Conservation (phyloP, 306 rosid species). For the Luffa aegyptiaca region DNA sequence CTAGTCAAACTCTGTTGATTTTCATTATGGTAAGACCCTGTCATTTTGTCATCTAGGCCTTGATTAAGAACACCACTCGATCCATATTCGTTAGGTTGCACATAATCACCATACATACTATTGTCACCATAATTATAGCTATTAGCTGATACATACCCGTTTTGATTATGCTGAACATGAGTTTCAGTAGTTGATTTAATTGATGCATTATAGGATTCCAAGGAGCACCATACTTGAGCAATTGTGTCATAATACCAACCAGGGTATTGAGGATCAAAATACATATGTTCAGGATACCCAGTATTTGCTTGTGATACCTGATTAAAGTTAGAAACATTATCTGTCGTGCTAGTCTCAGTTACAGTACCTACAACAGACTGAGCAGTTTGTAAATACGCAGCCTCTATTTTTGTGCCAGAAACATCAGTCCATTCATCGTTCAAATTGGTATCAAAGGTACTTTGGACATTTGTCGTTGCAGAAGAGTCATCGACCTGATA, state of each 20-base stretch:
- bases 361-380: constrained; percentile 37
- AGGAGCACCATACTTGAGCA: constrained; percentile 55
- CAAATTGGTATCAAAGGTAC: constrained; percentile 21
- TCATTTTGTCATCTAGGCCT: constrained; percentile 41
- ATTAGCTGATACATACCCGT: constrained; percentile 30
- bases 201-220: constrained; percentile 49
- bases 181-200: constrained; percentile 29
- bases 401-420: constrained; percentile 31
- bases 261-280: constrained; percentile 70
- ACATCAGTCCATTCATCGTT: constrained; percentile 27
- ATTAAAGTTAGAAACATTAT: constrained; percentile 30
- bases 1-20: constrained; percentile 35
- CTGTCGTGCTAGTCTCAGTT: constrained; percentile 42
- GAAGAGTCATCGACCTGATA: constrained; percentile 44
- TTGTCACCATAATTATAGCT: constrained; percentile 15
- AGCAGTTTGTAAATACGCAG: constrained; percentile 39
- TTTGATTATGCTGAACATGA: constrained; percentile 32
- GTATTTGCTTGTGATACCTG: constrained; percentile 47
- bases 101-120: constrained; percentile 26
- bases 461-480: constrained; percentile 23
- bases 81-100: constrained; percentile 29
- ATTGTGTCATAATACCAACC: constrained; percentile 77
- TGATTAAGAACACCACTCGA: constrained; percentile 29
- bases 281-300: constrained; percentile 71
- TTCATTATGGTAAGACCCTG: constrained; percentile 22